Percentiles rank a stretch among this genome's conserved stretches.
Evolutionary conservation across 2,329 filamentous ascomycete species (phyloP).

Genomic region (Dactylellina leptospora): DNA sequence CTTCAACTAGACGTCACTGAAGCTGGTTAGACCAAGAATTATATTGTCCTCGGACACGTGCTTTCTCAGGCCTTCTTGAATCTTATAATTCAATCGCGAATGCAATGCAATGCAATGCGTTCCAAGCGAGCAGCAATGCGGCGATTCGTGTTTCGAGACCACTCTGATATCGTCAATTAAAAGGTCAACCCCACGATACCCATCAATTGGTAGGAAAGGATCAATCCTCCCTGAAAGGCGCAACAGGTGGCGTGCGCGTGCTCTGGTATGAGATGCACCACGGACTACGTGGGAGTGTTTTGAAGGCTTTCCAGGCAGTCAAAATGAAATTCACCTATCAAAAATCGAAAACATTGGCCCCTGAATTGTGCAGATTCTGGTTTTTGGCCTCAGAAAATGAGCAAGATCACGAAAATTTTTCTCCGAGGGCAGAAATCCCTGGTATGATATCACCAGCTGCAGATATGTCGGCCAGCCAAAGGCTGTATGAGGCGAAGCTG

Average conservation of each 20-base stretch:
- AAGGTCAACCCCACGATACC: too few relatives aligned
- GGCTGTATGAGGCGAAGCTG: neutral
- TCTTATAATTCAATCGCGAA: constrained; percentile 16
- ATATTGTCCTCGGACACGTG: neutral
- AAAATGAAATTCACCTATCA: too few relatives aligned
- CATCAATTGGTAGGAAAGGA: too few relatives aligned
- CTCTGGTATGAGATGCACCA: too few relatives aligned
- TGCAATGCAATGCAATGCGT: constrained; percentile 51
- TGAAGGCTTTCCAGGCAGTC: neutral
- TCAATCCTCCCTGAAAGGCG: constrained; percentile 3
- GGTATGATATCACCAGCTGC: constrained; percentile 24
- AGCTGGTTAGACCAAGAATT: too few relatives aligned
- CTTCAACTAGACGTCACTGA: too few relatives aligned
- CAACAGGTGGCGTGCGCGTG: too few relatives aligned
- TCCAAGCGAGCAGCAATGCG: constrained; percentile 25
- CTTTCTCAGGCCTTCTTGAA: constrained; percentile 8
- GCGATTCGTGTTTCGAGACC: neutral
- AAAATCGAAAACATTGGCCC: too few relatives aligned
- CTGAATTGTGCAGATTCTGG: constrained; percentile 34
- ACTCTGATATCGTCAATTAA: too few relatives aligned
- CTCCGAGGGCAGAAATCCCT: neutral
- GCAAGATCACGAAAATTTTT: neutral
- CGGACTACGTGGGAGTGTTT: too few relatives aligned
- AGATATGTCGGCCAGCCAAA: neutral
- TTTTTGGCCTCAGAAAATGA: neutral